Evolutionary conservation across 2,329 filamentous ascomycete species (phyloP).

Genomic region (Epichloe sylvatica): DNA sequence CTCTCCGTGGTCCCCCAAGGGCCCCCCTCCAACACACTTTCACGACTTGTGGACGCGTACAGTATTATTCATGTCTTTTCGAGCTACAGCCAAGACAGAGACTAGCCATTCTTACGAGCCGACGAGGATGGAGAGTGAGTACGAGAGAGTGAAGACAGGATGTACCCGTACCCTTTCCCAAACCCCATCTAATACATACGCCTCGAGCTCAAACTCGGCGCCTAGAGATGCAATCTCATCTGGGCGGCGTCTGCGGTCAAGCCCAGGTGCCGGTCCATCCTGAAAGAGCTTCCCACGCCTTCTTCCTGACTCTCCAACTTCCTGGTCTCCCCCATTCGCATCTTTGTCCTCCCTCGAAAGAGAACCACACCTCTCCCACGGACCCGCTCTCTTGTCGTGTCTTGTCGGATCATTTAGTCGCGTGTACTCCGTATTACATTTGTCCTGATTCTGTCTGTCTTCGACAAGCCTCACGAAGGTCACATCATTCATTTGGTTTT

Average conservation of each 20-base stretch:
- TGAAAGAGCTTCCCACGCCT: conserved; percentile 4
- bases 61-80: not conserved
- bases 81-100: not conserved
- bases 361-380: conserved; percentile 4
- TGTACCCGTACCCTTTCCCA: not conserved
- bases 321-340: not conserved
- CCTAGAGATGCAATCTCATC: not conserved
- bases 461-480: conserved; percentile 3
- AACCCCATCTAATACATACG: not conserved
- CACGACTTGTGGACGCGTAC: conserved; percentile 2
- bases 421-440: not conserved
- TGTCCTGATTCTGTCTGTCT: conserved; percentile 3
- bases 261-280: conserved; percentile 5
- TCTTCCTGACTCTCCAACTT: conserved; percentile 4
- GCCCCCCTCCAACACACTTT: not conserved
- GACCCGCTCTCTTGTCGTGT: conserved; percentile 4
- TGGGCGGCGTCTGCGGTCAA: conserved; percentile 1
- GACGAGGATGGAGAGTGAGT: not conserved
- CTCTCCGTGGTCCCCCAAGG: not conserved
- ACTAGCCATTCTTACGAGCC: not conserved
- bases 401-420: conserved; percentile 3
- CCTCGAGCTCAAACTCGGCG: conserved; percentile 1
- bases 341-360: not conserved
- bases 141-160: not conserved
- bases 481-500: conserved; percentile 3